A percentile compares a stretch with the other conserved stretches of the same genome.
Conservation (phyloP, 2,329 filamentous ascomycete species). For the Calonectria crousiana region DNA sequence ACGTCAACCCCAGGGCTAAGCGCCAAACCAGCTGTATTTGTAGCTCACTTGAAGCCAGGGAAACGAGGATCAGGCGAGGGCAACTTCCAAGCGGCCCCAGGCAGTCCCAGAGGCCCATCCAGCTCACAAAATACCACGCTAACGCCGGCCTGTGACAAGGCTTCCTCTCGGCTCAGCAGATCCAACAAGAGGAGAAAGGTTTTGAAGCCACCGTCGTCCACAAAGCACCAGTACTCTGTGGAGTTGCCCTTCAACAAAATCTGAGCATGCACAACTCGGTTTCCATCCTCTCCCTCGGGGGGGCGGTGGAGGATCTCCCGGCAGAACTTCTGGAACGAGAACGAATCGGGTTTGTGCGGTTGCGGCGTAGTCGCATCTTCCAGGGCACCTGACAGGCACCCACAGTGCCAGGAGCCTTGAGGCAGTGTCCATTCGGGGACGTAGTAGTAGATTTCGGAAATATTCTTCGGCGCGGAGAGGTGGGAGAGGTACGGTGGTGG, state of each 20-base stretch:
- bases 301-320: neutral
- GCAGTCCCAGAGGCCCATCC: neutral
- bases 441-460: conserved; percentile 5
- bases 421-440: neutral
- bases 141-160: neutral
- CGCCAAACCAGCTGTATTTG: neutral
- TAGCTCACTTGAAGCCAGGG: neutral
- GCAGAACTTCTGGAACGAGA: neutral
- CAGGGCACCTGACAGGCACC: neutral
- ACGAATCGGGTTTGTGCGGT: neutral
- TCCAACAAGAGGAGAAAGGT: neutral
- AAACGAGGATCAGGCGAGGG: neutral
- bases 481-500: neutral
- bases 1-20: neutral
- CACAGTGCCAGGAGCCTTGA: neutral
- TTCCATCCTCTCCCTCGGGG: neutral
- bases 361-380: neutral
- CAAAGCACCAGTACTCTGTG: neutral
- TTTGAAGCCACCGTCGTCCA: neutral
- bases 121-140: neutral
- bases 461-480: neutral
- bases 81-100: neutral
- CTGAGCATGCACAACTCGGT: neutral
- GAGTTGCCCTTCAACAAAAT: neutral
- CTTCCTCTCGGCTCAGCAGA: neutral